phyloP scores from a whole-genome alignment of 2,329 filamentous ascomycete genomes.

The Ophiobolus disseminans region DNA sequence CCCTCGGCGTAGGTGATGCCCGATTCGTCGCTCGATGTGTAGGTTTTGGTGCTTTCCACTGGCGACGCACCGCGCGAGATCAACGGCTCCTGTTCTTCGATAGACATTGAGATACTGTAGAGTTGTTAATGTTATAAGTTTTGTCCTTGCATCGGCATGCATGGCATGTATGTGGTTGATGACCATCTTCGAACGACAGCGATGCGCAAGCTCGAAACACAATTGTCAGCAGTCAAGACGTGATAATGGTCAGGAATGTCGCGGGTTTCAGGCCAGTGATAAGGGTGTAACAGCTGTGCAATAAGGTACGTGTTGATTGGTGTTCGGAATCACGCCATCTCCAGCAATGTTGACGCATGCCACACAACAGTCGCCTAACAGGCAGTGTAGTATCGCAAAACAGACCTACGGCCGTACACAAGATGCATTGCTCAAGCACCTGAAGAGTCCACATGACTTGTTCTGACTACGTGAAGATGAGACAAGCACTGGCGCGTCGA shows the following conservation, averaged over 20 bases:
- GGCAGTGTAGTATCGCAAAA: no score
- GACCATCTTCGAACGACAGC: no score
- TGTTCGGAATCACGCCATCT: neutral
- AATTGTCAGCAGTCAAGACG: constrained; percentile 10
- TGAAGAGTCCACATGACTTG: no score
- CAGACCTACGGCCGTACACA: no score
- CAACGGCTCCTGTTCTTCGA: constrained; percentile 25
- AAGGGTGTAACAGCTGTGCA: neutral
- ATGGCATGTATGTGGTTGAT: neutral
- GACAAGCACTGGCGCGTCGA: no score
- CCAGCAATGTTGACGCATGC: neutral
- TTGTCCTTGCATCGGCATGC: neutral
- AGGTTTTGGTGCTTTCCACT: constrained; percentile 25
- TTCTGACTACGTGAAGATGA: no score
- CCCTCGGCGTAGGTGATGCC: constrained; percentile 16
- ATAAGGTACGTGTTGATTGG: neutral
- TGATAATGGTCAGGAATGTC: constrained; percentile 8
- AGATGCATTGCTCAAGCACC: no score
- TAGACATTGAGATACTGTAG: neutral
- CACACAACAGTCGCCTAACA: no score
- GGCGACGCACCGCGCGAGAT: constrained; percentile 23
- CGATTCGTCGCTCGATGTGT: constrained; percentile 24
- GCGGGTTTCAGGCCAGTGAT: neutral
- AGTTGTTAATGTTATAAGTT: neutral
- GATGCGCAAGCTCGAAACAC: no score